Evolutionary conservation across 768 basidiomycete species (phyloP), one percentile per base, ranked within the genome.

Genomic region (Kwoniella europaea): DNA sequence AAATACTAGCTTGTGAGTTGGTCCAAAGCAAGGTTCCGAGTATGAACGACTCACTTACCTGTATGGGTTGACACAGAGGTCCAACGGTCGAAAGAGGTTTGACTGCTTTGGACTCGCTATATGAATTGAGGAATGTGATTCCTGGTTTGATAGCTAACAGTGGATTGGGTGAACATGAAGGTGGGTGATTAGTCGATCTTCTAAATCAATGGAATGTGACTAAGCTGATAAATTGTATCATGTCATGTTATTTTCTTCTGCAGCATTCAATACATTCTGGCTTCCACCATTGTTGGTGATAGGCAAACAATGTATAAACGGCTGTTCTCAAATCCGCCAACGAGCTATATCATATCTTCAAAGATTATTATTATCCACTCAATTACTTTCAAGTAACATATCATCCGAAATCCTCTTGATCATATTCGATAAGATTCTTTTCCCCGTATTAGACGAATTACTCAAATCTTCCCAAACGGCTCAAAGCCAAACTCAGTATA

Each of bases 391-490:
- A 12, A 87, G 89, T 67, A 87, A 88, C 41, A 85, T 87, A 27
- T 87, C 90, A 16, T 10, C 35, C 6, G 41, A 41, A n/a, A 82
- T 92, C 77, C 88, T 94, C 43, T 89, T 91, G 71, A 90, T 93
- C 69, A 87, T 95, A 22, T 97, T 98, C 86, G 91, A 93, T 81
- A 87, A 89, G 44, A 90, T 96, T 66, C 85, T 98, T 50, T 97
- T 97, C 85, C 95, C 94, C 4, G 88, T 98, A 52, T 84, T 98
- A 41, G 94, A 98, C 72, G 95, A 96, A 74, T 86, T 99, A 18
- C 85, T 98, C 73, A 92, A 91, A 76, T 90, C 92, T 0, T 90
- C 94, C 70, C 88, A 91, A 18, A 13, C 20, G 27, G n/a, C 55
- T n/a, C 57, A 58, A 13, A 29, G 22, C 7, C 27, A 58, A 20